Evolutionary conservation across 2,329 filamentous ascomycete genomes (phyloP).

Genomic region (Dothidotthia symphoricarpi): DNA sequence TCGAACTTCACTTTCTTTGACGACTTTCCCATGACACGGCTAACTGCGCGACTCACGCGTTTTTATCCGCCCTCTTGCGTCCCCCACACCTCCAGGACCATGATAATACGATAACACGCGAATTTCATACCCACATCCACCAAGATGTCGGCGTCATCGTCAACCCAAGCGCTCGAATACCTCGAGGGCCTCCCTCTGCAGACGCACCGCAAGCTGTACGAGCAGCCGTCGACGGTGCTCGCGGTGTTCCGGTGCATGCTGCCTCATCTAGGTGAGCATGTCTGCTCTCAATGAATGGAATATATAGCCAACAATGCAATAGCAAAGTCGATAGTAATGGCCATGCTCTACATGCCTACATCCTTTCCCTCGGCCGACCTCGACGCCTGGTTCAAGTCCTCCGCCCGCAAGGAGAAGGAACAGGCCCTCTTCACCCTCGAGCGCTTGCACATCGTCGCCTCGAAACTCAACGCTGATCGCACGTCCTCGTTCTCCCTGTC

Average conservation of each 20-base stretch:
- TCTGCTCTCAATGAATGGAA: neutral
- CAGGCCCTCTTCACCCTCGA: constrained; percentile 78
- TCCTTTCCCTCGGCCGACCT: constrained; percentile 78
- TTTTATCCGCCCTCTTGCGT: constrained; percentile 3
- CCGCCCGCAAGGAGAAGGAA: constrained; percentile 71
- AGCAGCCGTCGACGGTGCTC: constrained; percentile 90
- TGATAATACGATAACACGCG: constrained; percentile 35
- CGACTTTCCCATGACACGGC: constrained; percentile 7
- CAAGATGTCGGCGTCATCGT: constrained; percentile 55
- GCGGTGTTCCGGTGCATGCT: constrained; percentile 98
- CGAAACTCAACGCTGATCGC: constrained; percentile 55
- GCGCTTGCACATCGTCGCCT: constrained; percentile 78
- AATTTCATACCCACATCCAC: constrained; percentile 30
- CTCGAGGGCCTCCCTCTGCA: constrained; percentile 87
- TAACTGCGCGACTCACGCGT: constrained; percentile 14
- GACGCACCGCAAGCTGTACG: constrained; percentile 88
- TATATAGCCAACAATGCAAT: constrained; percentile 8
- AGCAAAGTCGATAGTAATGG: constrained; percentile 97
- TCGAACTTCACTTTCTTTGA: constrained; percentile 15
- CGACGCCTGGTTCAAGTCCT: constrained; percentile 79
- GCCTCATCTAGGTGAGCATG: constrained; percentile 70
- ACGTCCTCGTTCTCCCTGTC: constrained; percentile 74
- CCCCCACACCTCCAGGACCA: constrained; percentile 14
- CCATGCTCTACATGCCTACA: constrained; percentile 82
- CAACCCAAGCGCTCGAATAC: constrained; percentile 74